A percentile compares a stretch with the other conserved stretches of the same genome.
Conservation (phyloP, 2,329 filamentous ascomycete species). For the Talaromyces marneffei region DNA sequence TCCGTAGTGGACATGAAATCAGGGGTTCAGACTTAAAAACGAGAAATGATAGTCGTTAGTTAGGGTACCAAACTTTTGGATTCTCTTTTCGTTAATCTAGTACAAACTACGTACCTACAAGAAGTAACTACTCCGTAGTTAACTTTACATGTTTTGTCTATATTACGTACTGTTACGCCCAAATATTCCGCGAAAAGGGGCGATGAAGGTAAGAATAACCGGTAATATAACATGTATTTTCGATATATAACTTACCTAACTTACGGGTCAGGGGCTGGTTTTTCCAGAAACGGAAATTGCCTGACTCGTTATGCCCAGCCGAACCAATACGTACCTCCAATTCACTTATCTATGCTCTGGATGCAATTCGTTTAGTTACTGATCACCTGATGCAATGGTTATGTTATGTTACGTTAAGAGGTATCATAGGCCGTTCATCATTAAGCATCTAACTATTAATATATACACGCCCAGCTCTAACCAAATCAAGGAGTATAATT, state of each 20-base stretch:
- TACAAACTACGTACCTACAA: too few relatives aligned
- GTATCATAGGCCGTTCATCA: constrained; percentile 1
- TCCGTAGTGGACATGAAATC: too few relatives aligned
- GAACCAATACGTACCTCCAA: neutral
- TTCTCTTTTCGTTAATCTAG: neutral
- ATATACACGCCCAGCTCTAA: neutral
- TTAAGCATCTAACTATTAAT: neutral
- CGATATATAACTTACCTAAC: neutral
- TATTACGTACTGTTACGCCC: neutral
- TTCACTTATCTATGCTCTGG: neutral
- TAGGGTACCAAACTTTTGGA: neutral
- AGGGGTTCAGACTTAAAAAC: neutral
- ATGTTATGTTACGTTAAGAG: too few relatives aligned
- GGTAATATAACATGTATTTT: neutral
- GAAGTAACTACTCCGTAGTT: too few relatives aligned
- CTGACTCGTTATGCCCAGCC: neutral
- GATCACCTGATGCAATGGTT: neutral
- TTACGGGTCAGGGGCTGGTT: neutral
- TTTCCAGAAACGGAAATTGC: neutral
- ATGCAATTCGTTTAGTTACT: neutral
- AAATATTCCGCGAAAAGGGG: neutral
- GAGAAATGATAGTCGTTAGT: too few relatives aligned
- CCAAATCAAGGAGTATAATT: constrained; percentile 16
- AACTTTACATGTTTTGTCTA: too few relatives aligned
- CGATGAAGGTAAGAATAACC: neutral